Conservation (phyloP, 2,329 filamentous ascomycete genomes). For the Curvularia spicifera region DNA sequence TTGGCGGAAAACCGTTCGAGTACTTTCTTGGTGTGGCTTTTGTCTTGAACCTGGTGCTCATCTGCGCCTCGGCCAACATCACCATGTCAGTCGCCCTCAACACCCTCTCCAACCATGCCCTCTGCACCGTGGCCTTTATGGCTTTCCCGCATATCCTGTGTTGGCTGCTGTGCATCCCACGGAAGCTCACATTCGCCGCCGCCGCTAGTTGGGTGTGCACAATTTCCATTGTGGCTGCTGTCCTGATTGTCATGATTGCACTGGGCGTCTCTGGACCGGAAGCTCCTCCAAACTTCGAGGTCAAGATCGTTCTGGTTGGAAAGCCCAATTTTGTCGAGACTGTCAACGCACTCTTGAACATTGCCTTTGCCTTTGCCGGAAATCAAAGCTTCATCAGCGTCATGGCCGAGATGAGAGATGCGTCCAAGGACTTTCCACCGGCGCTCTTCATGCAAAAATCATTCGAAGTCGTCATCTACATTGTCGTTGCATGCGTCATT, state of each 20-base stretch:
- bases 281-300: constrained; percentile 37
- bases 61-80: constrained; percentile 39
- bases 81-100: constrained; percentile 66
- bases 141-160: constrained; percentile 66
- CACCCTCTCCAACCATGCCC: constrained; percentile 65
- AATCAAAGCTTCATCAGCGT: constrained; percentile 72
- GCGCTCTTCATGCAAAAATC: constrained; percentile 65
- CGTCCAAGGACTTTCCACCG: constrained; percentile 63
- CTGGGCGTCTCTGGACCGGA: constrained; percentile 61
- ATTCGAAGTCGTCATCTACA: constrained; percentile 64
- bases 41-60: constrained; percentile 37
- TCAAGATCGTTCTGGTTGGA: constrained; percentile 30
- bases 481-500: constrained; percentile 70
- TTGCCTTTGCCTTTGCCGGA: constrained; percentile 71
- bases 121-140: constrained; percentile 70
- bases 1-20: constrained; percentile 38
- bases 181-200: constrained; percentile 67
- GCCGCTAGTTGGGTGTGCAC: constrained; percentile 63
- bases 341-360: constrained; percentile 57
- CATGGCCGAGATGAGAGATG: constrained; percentile 68
- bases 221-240: constrained; percentile 67
- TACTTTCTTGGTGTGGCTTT: constrained; percentile 34
- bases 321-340: constrained; percentile 38
- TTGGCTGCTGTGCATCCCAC: constrained; percentile 64
- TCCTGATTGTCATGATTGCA: constrained; percentile 71